Evolutionary conservation across 495 filamentous ascomycete genomes (phyloP).

Genomic region (Lophiostoma macrostomum): DNA sequence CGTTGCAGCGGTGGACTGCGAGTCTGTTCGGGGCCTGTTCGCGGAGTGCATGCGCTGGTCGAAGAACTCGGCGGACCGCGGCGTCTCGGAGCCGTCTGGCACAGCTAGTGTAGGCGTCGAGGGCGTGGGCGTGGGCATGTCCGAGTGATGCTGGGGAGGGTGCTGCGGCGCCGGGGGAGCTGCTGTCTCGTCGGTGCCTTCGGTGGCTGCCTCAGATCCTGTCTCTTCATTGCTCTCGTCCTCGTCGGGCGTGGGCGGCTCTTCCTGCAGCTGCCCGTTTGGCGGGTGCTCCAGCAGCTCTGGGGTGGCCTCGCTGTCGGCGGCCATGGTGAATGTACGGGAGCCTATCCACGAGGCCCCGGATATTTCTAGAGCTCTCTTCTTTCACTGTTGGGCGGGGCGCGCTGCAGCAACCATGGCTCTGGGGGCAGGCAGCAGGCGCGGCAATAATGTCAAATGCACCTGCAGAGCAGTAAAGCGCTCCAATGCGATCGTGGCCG

Average conservation of each 20-base stretch:
- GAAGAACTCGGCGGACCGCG: slow-evolving; percentile 31
- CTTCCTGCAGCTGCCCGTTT: slow-evolving; percentile 14
- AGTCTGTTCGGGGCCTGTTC: slow-evolving; percentile 50
- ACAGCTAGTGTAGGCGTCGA: slow-evolving; percentile 24
- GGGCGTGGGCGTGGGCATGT: slow-evolving; percentile 17
- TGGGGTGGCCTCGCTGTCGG: slow-evolving; percentile 21
- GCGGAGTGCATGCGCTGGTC: slow-evolving; percentile 18
- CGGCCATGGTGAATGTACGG: slow-evolving; percentile 31
- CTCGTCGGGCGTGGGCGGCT: slow-evolving; percentile 10
- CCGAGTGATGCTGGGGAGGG: slow-evolving; percentile 4
- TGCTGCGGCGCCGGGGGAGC: slow-evolving; percentile 5
- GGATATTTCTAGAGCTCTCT: background rate
- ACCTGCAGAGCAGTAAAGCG: too few species aligned
- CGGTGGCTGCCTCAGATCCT: slow-evolving; percentile 6
- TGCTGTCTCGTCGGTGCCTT: slow-evolving; percentile 4
- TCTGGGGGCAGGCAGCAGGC: slow-evolving; percentile 2
- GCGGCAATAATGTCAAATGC: too few species aligned
- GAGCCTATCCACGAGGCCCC: slow-evolving; percentile 7
- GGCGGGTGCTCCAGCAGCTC: background rate
- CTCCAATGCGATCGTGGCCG: too few species aligned
- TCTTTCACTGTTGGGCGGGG: slow-evolving; percentile 25
- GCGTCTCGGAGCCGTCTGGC: slow-evolving; percentile 23
- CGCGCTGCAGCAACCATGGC: slow-evolving; percentile 19
- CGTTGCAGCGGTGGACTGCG: slow-evolving; percentile 53
- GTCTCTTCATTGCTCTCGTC: slow-evolving; percentile 13